Evolutionary conservation across 129 eudicot species (phyloP), one percentile per base, ranked within the genome.

Genomic region (Smallanthus sonchifolius): DNA sequence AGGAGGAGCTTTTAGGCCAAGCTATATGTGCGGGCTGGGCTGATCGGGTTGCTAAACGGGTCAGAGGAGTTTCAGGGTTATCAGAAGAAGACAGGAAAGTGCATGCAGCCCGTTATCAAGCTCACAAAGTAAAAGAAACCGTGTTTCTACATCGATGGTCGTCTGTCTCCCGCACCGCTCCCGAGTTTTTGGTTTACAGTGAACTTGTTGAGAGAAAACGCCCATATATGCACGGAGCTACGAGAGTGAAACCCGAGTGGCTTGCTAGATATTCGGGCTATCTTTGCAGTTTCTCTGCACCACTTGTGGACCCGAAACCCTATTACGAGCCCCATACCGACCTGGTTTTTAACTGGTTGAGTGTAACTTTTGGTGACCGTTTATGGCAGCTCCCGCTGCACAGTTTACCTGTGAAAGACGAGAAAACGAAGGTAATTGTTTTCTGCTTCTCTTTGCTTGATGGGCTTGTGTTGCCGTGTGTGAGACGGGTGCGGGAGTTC

Each of bases 1-100:
- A 95, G 74, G 97, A 95, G 75, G 89, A 86, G 77, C 80, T 95
- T 54, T 82, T 95, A 49, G 86, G 96, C 51, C 89, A 88, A 85
- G 90, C 99, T 20, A 95, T 95, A 51, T 95, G 97, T 70, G 93
- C 99, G 7, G 99, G 99, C 30, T 95, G 96, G 99, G 99, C 91
- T 14, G 97, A 91, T 67, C 80, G 94, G 81, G 91, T 91, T 52
- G 99, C 97, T 2, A 91, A 77, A 75, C 91, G 89, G 24, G 59
- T 76, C 1, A 82, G 67, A 80, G 81, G 88, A 40, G 34, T 71
- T 82, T 69, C 74, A 6, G 63, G 62, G 4, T 68, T 70, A 66
- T 64, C 91, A 0, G 93, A 90, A 17, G 91, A 78, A 51, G 98
- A 84, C 2, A 78, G 79, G 70, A 91, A 83, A 77, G 87, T 80